Base-by-base conservation (phyloP, 768 basidiomycete species). In the Termitomyces sp. region DNA sequence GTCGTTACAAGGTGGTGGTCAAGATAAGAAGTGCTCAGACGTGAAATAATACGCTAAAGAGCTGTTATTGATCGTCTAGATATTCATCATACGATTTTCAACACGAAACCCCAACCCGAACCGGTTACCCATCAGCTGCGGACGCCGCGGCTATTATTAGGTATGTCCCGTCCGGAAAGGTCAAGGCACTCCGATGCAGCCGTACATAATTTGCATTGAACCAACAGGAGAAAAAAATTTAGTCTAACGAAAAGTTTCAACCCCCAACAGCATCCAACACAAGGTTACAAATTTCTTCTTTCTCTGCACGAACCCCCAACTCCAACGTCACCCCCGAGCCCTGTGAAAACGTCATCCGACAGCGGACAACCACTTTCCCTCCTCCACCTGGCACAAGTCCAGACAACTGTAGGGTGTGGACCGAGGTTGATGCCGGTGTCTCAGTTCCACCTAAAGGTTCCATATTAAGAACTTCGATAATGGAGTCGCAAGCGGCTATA, bases 381-480 rank as follows among this genome's bases (percentile, higher is more conserved):
- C 91, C 93, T 22, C 94, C 94, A 32, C 96, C 95, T 24, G 81
- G 79, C 17, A 97, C 88, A 59, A 98, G 65, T 43, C 97, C 97
- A 15, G 94, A 92, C 42, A 99, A 70, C 65, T 96, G 95, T 53
- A 99, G 79, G 28, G 95, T 96, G 71, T 99, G 97, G 47, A 98
- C 89, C 3, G 93, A 87, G 9, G 85, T 77, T 26, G 90, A 90
- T 19, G 84, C 75, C 0, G 96, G 93, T 8, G 72, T 69, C 68
- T 98, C 92, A 4, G 89, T 87, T 12, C 97, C 97, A 59, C 96
- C 96, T 17, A 99, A 75, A 6, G 97, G 82, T 65, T 98, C 93
- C 96, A 99, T 98, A 68, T 92, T 89, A 59, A 98, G 85, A 30
- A 98, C 89, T 66, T 97, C 95, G 63, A 95, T 83, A 63, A 98